Conservation (phyloP, 805 yeast species). For the Yarrowia bubula region DNA sequence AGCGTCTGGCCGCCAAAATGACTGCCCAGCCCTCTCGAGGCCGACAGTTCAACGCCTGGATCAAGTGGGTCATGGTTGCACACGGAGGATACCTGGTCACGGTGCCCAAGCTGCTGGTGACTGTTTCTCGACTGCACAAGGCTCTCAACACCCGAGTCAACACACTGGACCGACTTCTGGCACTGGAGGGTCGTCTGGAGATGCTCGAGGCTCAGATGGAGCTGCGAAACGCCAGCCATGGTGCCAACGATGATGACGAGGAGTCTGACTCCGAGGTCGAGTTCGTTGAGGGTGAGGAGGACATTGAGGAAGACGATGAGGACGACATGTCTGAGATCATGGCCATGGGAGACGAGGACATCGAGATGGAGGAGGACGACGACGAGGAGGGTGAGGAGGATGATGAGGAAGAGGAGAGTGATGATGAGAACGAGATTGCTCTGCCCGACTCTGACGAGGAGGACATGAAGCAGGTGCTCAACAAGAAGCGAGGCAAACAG, state of each 20-base stretch:
- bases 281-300: conserved; percentile 45
- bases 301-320: conserved; percentile 40
- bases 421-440: conserved; percentile 21
- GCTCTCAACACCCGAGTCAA: conserved; percentile 56
- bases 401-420: conserved; percentile 36
- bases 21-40: conserved; percentile 56
- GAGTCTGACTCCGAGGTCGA: conserved; percentile 40
- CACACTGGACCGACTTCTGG: conserved; percentile 63
- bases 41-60: conserved; percentile 59
- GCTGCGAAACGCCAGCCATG: conserved; percentile 53
- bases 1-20: conserved; percentile 47
- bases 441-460: conserved; percentile 23
- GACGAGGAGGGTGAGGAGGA: conserved; percentile 41
- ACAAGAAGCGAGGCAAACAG: conserved; percentile 24
- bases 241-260: conserved; percentile 38
- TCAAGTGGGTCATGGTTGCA: conserved; percentile 72
- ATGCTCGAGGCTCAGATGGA: conserved; percentile 72
- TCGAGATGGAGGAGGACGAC: conserved; percentile 39
- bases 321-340: conserved; percentile 41
- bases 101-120: conserved; percentile 51
- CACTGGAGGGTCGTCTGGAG: conserved; percentile 83
- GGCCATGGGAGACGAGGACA: conserved; percentile 47
- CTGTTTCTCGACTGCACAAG: conserved; percentile 56
- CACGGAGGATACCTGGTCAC: conserved; percentile 65
- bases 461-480: conserved; percentile 20